phyloP scores from a whole-genome alignment of 2,329 filamentous ascomycete genomes.

The Calonectria fujianensis region DNA sequence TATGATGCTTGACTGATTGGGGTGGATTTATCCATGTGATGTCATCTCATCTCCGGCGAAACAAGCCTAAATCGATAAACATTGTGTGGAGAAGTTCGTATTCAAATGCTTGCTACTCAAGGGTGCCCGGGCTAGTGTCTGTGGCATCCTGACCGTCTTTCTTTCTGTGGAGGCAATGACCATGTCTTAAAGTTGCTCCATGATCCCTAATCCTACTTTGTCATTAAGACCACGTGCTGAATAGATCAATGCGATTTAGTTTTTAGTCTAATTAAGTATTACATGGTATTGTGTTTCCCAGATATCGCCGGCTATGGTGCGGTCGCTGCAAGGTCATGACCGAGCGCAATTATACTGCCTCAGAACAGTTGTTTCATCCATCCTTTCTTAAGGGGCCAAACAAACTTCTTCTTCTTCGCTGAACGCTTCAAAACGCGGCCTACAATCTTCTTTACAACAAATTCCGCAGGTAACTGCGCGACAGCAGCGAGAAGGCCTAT shows the following conservation, averaged over 20 bases:
- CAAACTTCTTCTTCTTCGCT: neutral
- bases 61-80: conserved; percentile 1
- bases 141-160: conserved; percentile 3
- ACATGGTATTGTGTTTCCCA: neutral
- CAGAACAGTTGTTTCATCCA: neutral
- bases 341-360: neutral
- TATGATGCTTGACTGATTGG: neutral
- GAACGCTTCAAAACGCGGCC: neutral
- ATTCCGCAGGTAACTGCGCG: neutral
- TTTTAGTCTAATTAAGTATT: neutral
- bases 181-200: too few relatives aligned
- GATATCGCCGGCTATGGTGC: neutral
- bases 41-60: neutral
- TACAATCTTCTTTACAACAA: neutral
- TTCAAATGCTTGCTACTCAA: conserved; percentile 3
- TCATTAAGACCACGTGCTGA: neutral
- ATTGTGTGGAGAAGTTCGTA: conserved; percentile 19
- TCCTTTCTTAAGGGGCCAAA: neutral
- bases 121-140: conserved; percentile 4
- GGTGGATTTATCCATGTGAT: neutral
- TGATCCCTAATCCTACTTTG: too few relatives aligned
- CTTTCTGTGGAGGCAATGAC: neutral
- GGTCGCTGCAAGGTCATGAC: too few relatives aligned
- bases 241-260: neutral
- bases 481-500: neutral